A percentile compares a stretch with the other conserved stretches of the same genome.
Evolutionary conservation across 495 filamentous ascomycete genomes (phyloP).

Genomic region (Hyaloscypha hepaticicola): DNA sequence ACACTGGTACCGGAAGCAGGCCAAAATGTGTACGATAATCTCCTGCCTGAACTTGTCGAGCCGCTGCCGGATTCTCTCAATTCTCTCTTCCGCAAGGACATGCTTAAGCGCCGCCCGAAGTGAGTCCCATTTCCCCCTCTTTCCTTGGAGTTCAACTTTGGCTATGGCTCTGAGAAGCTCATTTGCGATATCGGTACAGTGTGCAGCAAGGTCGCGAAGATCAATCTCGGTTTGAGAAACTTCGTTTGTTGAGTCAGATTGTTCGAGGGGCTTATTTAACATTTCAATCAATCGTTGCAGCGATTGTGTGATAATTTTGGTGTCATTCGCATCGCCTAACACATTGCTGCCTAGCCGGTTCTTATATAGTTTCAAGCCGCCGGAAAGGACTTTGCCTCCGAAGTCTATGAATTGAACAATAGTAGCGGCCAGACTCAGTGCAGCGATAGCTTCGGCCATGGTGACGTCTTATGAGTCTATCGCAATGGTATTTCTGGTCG

Average conservation of each 20-base stretch:
- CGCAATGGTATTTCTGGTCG: too few relatives aligned
- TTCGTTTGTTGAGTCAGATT: not conserved
- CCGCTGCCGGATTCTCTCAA: not conserved
- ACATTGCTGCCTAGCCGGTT: not conserved
- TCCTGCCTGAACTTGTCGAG: not conserved
- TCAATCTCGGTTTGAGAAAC: not conserved
- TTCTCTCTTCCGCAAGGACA: not conserved
- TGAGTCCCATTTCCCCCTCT: not conserved
- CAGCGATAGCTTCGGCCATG: conserved; percentile 31
- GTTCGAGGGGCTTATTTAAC: not conserved
- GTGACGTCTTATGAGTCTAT: too few relatives aligned
- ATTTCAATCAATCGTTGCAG: not conserved
- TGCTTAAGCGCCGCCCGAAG: not conserved
- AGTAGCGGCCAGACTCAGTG: conserved; percentile 33
- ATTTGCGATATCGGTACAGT: not conserved
- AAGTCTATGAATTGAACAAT: conserved; percentile 37
- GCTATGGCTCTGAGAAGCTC: not conserved
- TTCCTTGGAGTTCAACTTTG: not conserved
- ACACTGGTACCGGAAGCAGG: not conserved
- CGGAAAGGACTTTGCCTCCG: conserved; percentile 24
- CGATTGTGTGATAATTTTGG: not conserved
- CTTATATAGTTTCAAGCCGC: not conserved
- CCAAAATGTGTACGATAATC: not conserved
- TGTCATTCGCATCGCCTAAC: not conserved
- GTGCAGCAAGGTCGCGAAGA: not conserved